phyloP scores from a whole-genome alignment of 2,329 filamentous ascomycete genomes.

The Ceratocystiopsis sp. region DNA sequence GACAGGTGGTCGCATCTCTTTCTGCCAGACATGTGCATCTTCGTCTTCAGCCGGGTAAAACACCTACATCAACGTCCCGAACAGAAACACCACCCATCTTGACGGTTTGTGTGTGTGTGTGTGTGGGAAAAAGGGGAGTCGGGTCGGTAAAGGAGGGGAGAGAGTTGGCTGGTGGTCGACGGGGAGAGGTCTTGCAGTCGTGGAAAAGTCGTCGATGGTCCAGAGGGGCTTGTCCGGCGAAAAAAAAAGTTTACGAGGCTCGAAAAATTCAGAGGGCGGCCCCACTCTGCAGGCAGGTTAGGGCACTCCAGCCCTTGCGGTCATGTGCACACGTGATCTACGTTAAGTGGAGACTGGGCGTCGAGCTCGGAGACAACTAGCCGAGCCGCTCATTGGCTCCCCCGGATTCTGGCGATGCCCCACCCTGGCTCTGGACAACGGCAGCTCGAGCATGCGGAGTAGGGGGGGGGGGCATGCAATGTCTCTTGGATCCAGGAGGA shows the following conservation, averaged over 20 bases:
- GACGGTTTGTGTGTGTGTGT: constrained; percentile 5
- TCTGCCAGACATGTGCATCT: too few species aligned
- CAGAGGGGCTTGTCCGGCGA: neutral
- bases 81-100: constrained; percentile 69
- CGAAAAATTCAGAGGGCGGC: neutral
- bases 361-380: neutral
- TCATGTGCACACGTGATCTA: too few species aligned
- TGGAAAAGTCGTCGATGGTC: neutral
- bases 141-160: neutral
- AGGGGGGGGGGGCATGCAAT: too few species aligned
- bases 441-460: too few species aligned
- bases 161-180: too few species aligned
- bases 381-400: constrained; percentile 2
- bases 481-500: too few species aligned
- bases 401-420: too few species aligned
- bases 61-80: constrained; percentile 71
- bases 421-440: too few species aligned
- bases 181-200: too few species aligned
- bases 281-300: constrained; percentile 1
- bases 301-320: constrained; percentile 2
- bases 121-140: neutral
- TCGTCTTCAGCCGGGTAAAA: constrained; percentile 11
- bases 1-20: neutral
- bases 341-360: neutral
- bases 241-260: neutral